phyloP scores from a whole-genome alignment of 192 early-diverging fungal species.

The Lobulomyces angularis region DNA sequence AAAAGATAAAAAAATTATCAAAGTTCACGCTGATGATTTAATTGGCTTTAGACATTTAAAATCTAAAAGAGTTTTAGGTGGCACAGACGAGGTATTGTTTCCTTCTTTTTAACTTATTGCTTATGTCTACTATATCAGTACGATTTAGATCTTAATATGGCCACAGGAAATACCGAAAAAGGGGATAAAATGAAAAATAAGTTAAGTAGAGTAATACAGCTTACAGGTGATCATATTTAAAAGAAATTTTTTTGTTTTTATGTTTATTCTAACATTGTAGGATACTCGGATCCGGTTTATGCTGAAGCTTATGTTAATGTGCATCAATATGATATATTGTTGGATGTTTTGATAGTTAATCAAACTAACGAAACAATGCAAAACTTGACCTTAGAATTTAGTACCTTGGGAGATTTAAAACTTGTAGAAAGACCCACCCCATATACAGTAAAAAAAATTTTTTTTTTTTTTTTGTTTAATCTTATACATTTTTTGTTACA shows the following conservation, averaged over 20 bases:
- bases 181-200: constrained; percentile 77
- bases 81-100: constrained; percentile 44
- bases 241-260: neutral
- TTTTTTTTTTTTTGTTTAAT: too few relatives aligned
- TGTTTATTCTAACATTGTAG: constrained; percentile 8
- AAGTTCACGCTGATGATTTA: constrained; percentile 76
- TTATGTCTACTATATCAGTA: constrained; percentile 29
- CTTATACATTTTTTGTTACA: too few relatives aligned
- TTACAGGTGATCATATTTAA: constrained; percentile 50
- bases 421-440: constrained; percentile 85
- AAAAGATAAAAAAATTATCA: constrained; percentile 15
- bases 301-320: constrained; percentile 96
- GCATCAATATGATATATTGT: constrained; percentile 92
- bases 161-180: constrained; percentile 55
- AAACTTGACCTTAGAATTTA: constrained; percentile 95
- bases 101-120: neutral
- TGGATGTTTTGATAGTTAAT: constrained; percentile 90
- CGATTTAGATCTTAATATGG: constrained; percentile 80
- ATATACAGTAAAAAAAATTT: constrained; percentile 66
- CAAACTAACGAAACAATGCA: constrained; percentile 90
- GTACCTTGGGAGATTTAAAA: constrained; percentile 95
- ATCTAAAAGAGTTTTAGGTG: constrained; percentile 48
- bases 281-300: constrained; percentile 96
- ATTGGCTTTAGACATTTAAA: constrained; percentile 79
- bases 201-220: constrained; percentile 85